A percentile compares a stretch with the other conserved stretches of the same genome.
Conservation (phyloP, 257 asterid species). For the Vinca minor region DNA sequence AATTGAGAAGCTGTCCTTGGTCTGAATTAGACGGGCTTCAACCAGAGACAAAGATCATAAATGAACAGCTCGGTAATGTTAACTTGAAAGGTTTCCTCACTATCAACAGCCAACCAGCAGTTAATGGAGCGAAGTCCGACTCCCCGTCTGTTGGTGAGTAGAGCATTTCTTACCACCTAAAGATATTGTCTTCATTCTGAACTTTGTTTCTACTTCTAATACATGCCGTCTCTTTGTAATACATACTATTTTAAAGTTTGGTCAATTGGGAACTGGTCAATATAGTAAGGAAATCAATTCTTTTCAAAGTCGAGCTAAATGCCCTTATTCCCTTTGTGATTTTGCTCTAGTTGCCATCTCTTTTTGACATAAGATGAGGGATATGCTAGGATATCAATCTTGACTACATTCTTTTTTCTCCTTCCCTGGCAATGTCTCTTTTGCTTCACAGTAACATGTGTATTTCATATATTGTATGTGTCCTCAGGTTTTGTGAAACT, state of each 20-base stretch:
- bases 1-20: too few species aligned
- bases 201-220: not conserved
- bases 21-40: too few species aligned
- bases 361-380: not conserved
- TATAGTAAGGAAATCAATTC: not conserved
- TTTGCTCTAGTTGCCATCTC: too few species aligned
- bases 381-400: too few species aligned
- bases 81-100: constrained; percentile 78
- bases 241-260: not conserved
- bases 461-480: not conserved
- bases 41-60: too few species aligned
- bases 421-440: not conserved
- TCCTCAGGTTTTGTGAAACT: not conserved
- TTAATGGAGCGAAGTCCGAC: too few species aligned
- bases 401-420: not conserved
- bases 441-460: not conserved
- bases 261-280: not conserved
- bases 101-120: constrained; percentile 95
- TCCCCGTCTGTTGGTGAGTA: constrained; percentile 72
- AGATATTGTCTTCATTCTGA: too few species aligned
- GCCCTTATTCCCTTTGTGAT: not conserved
- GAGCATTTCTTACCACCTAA: not conserved
- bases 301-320: not conserved
- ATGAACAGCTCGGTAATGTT: constrained; percentile 56
- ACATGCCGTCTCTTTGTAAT: not conserved